Conservation (phyloP, 2,329 filamentous ascomycete species). For the Fusarium tanahbumbuense region DNA sequence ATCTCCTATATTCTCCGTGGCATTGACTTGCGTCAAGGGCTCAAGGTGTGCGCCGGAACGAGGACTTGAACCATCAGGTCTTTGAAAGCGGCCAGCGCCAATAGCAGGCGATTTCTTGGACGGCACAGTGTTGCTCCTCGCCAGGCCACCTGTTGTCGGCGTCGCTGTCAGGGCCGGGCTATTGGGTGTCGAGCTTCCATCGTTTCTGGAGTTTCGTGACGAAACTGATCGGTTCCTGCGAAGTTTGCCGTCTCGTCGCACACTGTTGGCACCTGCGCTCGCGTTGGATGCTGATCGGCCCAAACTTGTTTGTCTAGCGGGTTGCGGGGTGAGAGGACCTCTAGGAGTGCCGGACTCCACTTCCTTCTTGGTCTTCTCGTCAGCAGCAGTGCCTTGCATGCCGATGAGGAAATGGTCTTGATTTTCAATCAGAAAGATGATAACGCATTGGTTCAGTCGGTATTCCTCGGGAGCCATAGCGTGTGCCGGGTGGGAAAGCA, state of each 20-base stretch:
- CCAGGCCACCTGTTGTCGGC: slow-evolving; percentile 67
- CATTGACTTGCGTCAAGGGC: slow-evolving; percentile 52
- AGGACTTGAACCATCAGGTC: slow-evolving; percentile 48
- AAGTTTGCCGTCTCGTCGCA: slow-evolving; percentile 81
- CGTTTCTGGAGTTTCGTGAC: slow-evolving; percentile 84
- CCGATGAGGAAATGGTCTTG: slow-evolving; percentile 98
- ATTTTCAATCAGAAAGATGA: slow-evolving; percentile 98
- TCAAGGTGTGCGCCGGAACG: slow-evolving; percentile 53
- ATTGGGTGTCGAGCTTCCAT: slow-evolving; percentile 76
- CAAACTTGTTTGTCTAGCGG: slow-evolving; percentile 64
- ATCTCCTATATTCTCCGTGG: slow-evolving; percentile 39
- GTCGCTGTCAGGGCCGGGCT: slow-evolving; percentile 67
- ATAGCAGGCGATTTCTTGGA: slow-evolving; percentile 87
- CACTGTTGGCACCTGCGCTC: slow-evolving; percentile 88
- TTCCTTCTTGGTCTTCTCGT: slow-evolving; percentile 76
- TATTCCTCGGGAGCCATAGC: slow-evolving; percentile 97
- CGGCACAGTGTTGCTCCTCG: slow-evolving; percentile 88
- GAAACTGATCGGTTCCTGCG: slow-evolving; percentile 92
- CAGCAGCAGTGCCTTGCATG: slow-evolving; percentile 98
- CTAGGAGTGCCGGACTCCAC: slow-evolving; percentile 75
- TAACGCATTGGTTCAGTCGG: slow-evolving; percentile 92
- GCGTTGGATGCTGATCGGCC: slow-evolving; percentile 82
- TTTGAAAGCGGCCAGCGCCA: slow-evolving; percentile 73
- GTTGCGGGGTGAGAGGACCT: slow-evolving; percentile 58
- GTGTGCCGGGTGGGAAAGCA: slow-evolving; percentile 92